Conservation (phyloP, 1,284 basidiomycete species). For the Apiotrichum sp. region DNA sequence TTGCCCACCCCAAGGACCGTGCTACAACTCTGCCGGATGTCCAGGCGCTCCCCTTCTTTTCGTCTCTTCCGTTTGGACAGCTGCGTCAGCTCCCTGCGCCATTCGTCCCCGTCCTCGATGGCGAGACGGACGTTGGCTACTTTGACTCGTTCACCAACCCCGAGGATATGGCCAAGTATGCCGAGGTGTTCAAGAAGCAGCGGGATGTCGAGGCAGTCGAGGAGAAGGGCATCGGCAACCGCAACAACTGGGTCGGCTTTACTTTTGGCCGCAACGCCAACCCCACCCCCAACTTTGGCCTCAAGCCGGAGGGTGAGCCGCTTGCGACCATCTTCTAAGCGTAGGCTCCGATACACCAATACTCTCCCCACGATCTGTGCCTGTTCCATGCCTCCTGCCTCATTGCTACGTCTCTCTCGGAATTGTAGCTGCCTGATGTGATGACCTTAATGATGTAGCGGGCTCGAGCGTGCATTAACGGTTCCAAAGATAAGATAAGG, state of each 20-base stretch:
- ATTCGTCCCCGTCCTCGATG: constrained; percentile 92
- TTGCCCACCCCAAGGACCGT: constrained; percentile 71
- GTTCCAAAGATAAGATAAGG: no score
- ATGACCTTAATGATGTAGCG: constrained; percentile 4
- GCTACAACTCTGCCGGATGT: constrained; percentile 70
- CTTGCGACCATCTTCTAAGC: constrained; percentile 47
- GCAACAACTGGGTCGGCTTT: constrained; percentile 65
- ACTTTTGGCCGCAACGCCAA: constrained; percentile 79
- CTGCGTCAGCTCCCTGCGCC: constrained; percentile 77
- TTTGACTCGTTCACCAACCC: constrained; percentile 92
- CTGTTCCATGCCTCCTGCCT: no score
- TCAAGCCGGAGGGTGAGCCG: constrained; percentile 45
- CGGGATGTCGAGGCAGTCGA: constrained; percentile 83
- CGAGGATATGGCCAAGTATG: constrained; percentile 98
- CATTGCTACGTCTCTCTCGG: neutral
- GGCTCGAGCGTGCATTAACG: no score
- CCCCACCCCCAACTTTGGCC: constrained; percentile 17
- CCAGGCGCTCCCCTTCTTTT: constrained; percentile 78
- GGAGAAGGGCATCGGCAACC: constrained; percentile 68
- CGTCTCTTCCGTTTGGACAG: constrained; percentile 65
- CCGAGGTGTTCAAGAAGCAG: constrained; percentile 97
- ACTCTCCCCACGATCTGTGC: no score
- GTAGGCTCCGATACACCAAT: neutral
- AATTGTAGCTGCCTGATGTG: constrained; percentile 1
- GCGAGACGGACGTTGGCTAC: constrained; percentile 93